Evolutionary conservation across 2,329 filamentous ascomycete genomes (phyloP), one percentile per base, ranked within the genome.

Genomic region (Ceratocystis destructans): DNA sequence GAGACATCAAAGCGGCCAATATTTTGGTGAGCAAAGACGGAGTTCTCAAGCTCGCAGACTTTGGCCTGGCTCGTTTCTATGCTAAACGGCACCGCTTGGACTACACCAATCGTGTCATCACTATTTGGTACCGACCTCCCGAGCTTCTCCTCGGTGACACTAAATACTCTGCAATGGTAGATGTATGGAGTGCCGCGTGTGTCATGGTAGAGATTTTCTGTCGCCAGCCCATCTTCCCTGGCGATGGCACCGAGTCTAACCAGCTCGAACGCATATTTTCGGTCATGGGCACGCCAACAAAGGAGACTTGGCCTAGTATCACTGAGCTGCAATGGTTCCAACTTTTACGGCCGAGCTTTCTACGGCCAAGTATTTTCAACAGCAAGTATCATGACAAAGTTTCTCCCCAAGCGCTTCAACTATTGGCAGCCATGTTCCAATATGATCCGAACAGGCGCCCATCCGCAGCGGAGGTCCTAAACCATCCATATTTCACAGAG

Each of bases 261-360:
- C 94, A 99, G 74, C 81, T 99, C 2, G 92, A 97, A 70, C 96
- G 96, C 76, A 93, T 99, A n/a, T 96, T 96, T 76, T 87, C 87
- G 63, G 81, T 96, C 3, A 82, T 99, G 59, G 94, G 94, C 62
- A 97, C 93, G 0, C 94, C 94, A 0, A 95, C 85, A 53, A 83
- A 85, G 66, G 79, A 80, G 44, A 88, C 95, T 37, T 99, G 95
- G 95, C 91, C 94, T 1, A 87, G 85, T 7, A 83, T 97, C 22
- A 81, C 88, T n/a, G 89, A 96, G 66, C 94, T 96, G 85, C 89
- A 93, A 10, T 99, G 94, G 94, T 97, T 96, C 73, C 90, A 96
- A 75, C 83, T 99, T 17, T 82, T 99, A 70, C 83, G 91, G 15
- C 92, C 93, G 1, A 84, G 83, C 1, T 86, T 88, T 70, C 85